Base-by-base conservation (phyloP, 495 filamentous ascomycete genomes). In the Niebla homalea region DNA sequence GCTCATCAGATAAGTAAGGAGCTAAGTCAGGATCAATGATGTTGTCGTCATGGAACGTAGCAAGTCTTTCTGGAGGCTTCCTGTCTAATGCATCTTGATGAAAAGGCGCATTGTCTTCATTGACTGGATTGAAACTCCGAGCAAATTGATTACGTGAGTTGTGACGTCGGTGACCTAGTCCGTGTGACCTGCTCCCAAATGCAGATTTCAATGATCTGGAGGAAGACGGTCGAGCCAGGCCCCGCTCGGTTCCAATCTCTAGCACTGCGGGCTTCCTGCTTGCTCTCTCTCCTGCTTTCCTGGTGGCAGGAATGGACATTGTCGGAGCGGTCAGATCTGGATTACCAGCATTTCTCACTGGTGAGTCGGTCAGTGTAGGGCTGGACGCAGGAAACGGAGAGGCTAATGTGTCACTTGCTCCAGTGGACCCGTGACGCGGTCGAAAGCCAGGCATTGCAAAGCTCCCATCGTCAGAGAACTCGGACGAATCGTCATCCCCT, bases 1-100 rank as follows among this genome's bases (percentile, higher is more conserved):
- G 88, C 57, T 89, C 84, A 63, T 99, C 93, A 16, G 92, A 97
- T 71, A 97, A 83, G 67, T 90, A 97, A 23, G 88, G 86, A 2
- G 89, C 89, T 15, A 97, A 70, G 58, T 97, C 93, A 3, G 93
- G 90, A 59, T 99, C 93, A 60, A 97, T 97, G 55, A 99, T 94
- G 58, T 87, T 96, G 61, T 99, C 93, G 56, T 87, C 87, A 60
- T 97, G 93, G 57, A 98, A 97, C 23, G 90, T 87, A 32, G 89
- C 83, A 7, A 95, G 72, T 14, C 78, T 76, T n/a, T 77, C 70
- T 48, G 79, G 80, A 44, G 70, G 73, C 16, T 69, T 65, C 23
- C 78, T 68, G 43, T 94, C 85, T 47, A 81, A 79, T 18, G 56
- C 64, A 35, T 81, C 78, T 43, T 83, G 81, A 53, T 94, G 89